These are phyloP conservation scores for Fusarium annulatum DNA, from an alignment of 2,329 filamentous ascomycete genomes.

Conservation along the genomic window DNA sequence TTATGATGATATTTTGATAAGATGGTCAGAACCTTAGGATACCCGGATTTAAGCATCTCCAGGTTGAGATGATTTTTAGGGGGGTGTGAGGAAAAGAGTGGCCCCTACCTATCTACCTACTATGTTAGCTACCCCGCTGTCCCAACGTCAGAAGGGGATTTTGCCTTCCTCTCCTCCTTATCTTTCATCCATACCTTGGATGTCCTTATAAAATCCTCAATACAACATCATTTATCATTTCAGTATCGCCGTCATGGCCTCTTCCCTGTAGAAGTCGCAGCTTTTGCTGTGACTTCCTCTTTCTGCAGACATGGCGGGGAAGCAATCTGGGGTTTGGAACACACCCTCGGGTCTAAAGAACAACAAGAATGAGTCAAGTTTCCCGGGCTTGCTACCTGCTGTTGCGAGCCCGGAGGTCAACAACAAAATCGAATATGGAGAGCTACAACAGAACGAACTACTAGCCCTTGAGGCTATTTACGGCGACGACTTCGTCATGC, in stretches of 20 bases:
- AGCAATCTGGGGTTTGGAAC: slow-evolving; percentile 61
- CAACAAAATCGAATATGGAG: slow-evolving; percentile 75
- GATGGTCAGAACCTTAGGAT: not conserved
- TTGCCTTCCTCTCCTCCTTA: slow-evolving; percentile 11
- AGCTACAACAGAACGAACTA: slow-evolving; percentile 89
- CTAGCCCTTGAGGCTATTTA: slow-evolving; percentile 89
- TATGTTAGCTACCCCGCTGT: slow-evolving; percentile 32
- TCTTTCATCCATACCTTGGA: slow-evolving; percentile 36
- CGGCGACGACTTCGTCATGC: slow-evolving; percentile 84
- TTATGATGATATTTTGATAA: not conserved
- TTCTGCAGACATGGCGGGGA: slow-evolving; percentile 63
- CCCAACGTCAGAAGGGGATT: slow-evolving; percentile 38
- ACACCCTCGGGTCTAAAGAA: slow-evolving; percentile 55
- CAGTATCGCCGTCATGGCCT: slow-evolving; percentile 54
- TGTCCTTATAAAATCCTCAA: slow-evolving; percentile 27
- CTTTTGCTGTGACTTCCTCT: slow-evolving; percentile 63
- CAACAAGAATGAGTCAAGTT: slow-evolving; percentile 59
- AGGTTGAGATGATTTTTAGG: not conserved
- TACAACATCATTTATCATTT: slow-evolving; percentile 8
- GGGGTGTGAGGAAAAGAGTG: not conserved
- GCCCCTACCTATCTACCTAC: not conserved
- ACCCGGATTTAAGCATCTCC: no score
- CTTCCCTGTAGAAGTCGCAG: slow-evolving; percentile 62
- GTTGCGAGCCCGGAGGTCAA: slow-evolving; percentile 51
- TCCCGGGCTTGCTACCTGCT: slow-evolving; percentile 60